Evolutionary conservation across 139 green algal genomes (phyloP), one percentile per base, ranked within the genome.

Genomic region (Astrephomene gubernaculifera): DNA sequence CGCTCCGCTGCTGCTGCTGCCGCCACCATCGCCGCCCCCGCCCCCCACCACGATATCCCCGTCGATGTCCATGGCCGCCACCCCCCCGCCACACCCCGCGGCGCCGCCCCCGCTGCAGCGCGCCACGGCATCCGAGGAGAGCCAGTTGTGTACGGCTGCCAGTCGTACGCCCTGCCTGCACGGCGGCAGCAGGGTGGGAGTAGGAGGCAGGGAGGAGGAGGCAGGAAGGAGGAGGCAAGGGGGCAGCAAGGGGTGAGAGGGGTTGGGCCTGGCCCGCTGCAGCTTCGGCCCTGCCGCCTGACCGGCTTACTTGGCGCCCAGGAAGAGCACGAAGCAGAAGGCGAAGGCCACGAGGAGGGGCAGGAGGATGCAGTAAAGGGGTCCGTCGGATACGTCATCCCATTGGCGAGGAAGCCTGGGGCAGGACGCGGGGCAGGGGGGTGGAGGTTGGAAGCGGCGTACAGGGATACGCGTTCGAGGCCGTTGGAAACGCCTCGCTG

Each of bases 301-400:
- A n/a, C n/a, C 9, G 36, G 61, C 70, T 80, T 33, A 80, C 71
- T 80, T 65, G 19, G 71, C 44, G 9, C 38, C 71, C 14, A 80
- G 31, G 43, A 80, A 80, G 17, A 80, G 71, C 4, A 80, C 71
- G 9, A 80, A 45, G 45, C 71, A 80, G n/a, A 80, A 80, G 45
- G 71, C 71, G 33, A 65, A 65, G 3, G 71, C 71, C 45, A 80
- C 71, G 4, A 80, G 49, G 31, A 80, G 17, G 6, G 71, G 71
- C 45, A 80, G 31, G n/a, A 80, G n/a, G 71, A 80, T 45, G 43
- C 61, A 78, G 6, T 65, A 33, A 1, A 80, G 21, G 1, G 71
- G 71, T 45, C 71, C 65, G 8, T 80, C 71, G 21, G 31, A 67
- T 22, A 78, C 43, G 29, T 78, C 70, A 21, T 78, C 70, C 70